These are phyloP conservation scores for slime mould (Dictyostelium discoideum) DNA, from an alignment of 78 protist species.

Conservation along the genomic window DNA sequence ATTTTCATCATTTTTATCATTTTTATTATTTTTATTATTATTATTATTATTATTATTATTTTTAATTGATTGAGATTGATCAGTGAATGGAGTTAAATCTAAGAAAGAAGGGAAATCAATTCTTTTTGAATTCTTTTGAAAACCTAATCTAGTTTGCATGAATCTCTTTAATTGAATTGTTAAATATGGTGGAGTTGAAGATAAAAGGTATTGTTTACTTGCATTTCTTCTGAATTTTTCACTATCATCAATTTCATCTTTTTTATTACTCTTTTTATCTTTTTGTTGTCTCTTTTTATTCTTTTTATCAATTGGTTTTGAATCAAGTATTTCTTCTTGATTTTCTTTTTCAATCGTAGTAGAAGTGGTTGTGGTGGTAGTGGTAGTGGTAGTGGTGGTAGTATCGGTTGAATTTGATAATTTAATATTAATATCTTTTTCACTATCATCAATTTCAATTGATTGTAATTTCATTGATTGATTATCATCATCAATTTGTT, in stretches of 20 bases:
- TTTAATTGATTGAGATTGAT: not conserved
- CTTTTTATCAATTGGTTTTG: conserved; percentile 13
- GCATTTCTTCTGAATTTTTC: conserved; percentile 66
- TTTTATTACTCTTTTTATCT: not conserved
- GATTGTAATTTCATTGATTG: not conserved
- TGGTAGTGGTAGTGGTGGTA: not conserved
- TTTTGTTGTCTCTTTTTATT: not conserved
- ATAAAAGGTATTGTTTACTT: conserved; percentile 62
- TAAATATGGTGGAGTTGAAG: conserved; percentile 69
- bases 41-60: not conserved
- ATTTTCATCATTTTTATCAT: not conserved
- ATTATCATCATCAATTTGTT: not conserved
- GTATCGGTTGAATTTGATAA: not conserved
- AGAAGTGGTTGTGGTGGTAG: not conserved
- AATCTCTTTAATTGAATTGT: conserved; percentile 74
- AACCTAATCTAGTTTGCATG: conserved; percentile 59
- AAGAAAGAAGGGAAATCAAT: conserved; percentile 21
- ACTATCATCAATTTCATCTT: conserved; percentile 9
- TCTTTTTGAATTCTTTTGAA: conserved; percentile 61
- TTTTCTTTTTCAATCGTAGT: not conserved
- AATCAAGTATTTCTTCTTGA: not conserved
- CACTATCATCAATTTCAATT: not conserved
- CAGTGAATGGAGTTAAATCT: conserved; percentile 63
- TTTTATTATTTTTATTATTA: not conserved
- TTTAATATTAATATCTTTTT: not conserved